Percentiles rank a stretch among this genome's conserved stretches.
Conservation (phyloP, 805 yeast genomes). For the Wickerhamiella alocasiicola region DNA sequence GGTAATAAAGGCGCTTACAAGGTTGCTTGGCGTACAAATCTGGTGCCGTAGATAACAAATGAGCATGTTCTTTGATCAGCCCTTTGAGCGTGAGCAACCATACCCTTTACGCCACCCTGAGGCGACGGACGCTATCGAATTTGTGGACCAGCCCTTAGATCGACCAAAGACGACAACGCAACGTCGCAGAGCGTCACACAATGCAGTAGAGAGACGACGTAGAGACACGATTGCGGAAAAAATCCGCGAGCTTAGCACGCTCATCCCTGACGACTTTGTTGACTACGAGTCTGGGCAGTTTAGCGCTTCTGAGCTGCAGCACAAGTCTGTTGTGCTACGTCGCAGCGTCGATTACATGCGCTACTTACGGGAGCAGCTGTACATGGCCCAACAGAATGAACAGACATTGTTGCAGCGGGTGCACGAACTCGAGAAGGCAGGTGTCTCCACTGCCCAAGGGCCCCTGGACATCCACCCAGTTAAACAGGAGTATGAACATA, state of each 20-base stretch:
- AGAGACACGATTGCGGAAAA: conserved; percentile 83
- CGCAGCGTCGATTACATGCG: conserved; percentile 70
- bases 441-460: background rate
- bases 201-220: conserved; percentile 86
- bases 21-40: too few species aligned
- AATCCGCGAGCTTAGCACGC: conserved; percentile 66
- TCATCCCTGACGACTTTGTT: conserved; percentile 49
- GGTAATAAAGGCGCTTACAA: too few species aligned
- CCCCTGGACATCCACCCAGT: background rate
- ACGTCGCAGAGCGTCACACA: conserved; percentile 78
- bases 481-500: too few species aligned
- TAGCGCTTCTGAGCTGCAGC: conserved; percentile 43
- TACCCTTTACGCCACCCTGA: background rate
- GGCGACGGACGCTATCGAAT: background rate
- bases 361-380: conserved; percentile 35
- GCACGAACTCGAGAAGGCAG: background rate
- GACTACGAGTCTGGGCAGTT: conserved; percentile 7
- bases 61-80: too few species aligned
- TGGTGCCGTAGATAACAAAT: too few species aligned
- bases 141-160: background rate
- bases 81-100: too few species aligned
- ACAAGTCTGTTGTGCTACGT: conserved; percentile 65
- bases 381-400: conserved; percentile 3
- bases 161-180: conserved; percentile 32
- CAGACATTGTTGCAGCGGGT: background rate